Conservation (phyloP, 164 flowering plant genomes). For the Dillenia suffruticosa region DNA sequence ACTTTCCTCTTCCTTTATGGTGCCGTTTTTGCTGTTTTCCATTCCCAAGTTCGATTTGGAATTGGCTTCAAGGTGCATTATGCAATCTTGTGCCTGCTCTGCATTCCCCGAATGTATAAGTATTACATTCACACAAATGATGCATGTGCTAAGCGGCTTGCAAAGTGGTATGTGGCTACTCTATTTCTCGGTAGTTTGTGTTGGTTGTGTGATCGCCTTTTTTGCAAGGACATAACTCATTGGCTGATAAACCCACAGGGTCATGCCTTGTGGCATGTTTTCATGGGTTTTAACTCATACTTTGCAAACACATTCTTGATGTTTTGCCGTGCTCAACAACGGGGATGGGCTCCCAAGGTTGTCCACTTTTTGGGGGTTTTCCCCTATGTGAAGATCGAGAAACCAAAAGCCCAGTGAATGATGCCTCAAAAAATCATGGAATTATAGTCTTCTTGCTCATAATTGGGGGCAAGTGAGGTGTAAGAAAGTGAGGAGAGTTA, state of each 20-base stretch:
- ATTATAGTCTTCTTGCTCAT: too few species aligned
- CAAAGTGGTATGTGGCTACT: constrained; percentile 52
- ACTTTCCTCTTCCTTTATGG: constrained; percentile 76
- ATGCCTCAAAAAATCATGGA: background rate
- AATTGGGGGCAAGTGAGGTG: background rate
- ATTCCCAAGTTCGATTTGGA: constrained; percentile 47
- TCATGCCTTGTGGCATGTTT: constrained; percentile 76
- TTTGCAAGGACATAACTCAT: constrained; percentile 39
- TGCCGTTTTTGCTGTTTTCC: constrained; percentile 53
- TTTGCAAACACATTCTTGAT: constrained; percentile 77
- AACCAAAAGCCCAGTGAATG: constrained; percentile 52
- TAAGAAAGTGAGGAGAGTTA: constrained; percentile 1
- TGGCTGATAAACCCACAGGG: constrained; percentile 73
- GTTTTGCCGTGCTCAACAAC: constrained; percentile 82
- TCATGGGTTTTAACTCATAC: constrained; percentile 80
- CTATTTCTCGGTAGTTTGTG: constrained; percentile 43
- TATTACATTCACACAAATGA: constrained; percentile 70
- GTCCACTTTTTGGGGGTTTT: constrained; percentile 44
- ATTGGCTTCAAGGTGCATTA: constrained; percentile 73
- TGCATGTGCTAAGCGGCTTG: constrained; percentile 53
- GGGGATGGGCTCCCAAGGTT: constrained; percentile 60
- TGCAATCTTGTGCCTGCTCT: constrained; percentile 55
- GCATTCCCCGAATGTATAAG: constrained; percentile 84
- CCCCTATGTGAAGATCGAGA: constrained; percentile 74
- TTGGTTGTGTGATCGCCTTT: constrained; percentile 58